Evolutionary conservation across 495 filamentous ascomycete genomes (phyloP).

Genomic region (Penicillium macrosclerotiorum): DNA sequence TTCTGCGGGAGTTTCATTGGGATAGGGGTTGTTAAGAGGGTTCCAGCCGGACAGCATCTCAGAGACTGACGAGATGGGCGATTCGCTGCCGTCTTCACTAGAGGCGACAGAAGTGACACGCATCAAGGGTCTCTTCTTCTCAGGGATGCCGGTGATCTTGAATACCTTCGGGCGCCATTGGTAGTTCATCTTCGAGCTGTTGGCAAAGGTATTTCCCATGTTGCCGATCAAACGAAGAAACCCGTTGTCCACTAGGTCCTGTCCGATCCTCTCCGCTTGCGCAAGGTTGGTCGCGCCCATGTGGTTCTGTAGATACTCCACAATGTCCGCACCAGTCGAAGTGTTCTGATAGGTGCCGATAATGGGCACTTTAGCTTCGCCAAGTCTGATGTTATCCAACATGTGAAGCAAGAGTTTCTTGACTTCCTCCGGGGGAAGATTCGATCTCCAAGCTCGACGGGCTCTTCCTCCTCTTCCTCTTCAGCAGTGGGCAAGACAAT

Average conservation of each 20-base stretch:
- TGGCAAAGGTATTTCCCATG: slow-evolving; percentile 93
- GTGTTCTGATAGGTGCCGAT: slow-evolving; percentile 92
- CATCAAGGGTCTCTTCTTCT: slow-evolving; percentile 72
- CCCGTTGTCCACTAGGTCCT: slow-evolving; percentile 83
- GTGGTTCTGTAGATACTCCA: slow-evolving; percentile 88
- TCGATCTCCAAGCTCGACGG: slow-evolving; percentile 86
- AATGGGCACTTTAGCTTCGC: slow-evolving; percentile 92
- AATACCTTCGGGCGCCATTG: slow-evolving; percentile 95
- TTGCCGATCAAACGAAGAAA: slow-evolving; percentile 89
- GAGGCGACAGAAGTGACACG: slow-evolving; percentile 67
- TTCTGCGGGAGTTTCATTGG: slow-evolving; percentile 87
- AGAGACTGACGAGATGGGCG: slow-evolving; percentile 73
- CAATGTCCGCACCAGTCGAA: slow-evolving; percentile 85
- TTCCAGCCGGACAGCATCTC: slow-evolving; percentile 92
- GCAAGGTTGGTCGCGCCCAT: slow-evolving; percentile 79
- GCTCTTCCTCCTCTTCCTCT: slow-evolving; percentile 66
- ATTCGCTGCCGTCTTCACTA: slow-evolving; percentile 60
- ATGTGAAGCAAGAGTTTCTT: slow-evolving; percentile 88
- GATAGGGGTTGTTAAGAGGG: slow-evolving; percentile 80
- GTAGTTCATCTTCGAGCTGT: slow-evolving; percentile 95
- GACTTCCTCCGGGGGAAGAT: slow-evolving; percentile 78
- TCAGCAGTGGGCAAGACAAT: slow-evolving; percentile 56
- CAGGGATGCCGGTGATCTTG: slow-evolving; percentile 79
- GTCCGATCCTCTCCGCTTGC: slow-evolving; percentile 89
- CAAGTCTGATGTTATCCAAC: slow-evolving; percentile 78